These are phyloP conservation scores for Ceratocystis lukuohia DNA, from an alignment of 2,329 filamentous ascomycete species.

Conservation along the genomic window DNA sequence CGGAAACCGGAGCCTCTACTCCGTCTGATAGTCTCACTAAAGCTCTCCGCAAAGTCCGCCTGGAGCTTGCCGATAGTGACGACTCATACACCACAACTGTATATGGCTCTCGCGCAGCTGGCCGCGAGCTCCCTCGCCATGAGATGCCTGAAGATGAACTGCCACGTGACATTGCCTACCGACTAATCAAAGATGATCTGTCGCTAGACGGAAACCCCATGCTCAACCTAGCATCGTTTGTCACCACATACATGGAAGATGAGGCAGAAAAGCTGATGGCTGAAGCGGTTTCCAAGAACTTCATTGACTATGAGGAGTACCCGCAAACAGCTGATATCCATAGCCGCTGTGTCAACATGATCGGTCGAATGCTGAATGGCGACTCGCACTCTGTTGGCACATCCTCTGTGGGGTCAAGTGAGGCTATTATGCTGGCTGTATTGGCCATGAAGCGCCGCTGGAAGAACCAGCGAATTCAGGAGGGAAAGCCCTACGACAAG, in stretches of 20 bases:
- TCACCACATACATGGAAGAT: constrained; percentile 96
- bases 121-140: constrained; percentile 62
- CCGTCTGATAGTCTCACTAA: constrained; percentile 25
- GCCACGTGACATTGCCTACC: constrained; percentile 85
- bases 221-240: constrained; percentile 78
- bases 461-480: constrained; percentile 73
- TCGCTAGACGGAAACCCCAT: constrained; percentile 85
- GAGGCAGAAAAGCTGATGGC: constrained; percentile 94
- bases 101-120: constrained; percentile 77
- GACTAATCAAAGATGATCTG: constrained; percentile 91
- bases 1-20: constrained; percentile 7
- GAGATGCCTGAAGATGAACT: constrained; percentile 86
- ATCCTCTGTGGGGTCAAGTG: constrained; percentile 76
- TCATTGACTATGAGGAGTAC: constrained; percentile 81
- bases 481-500: constrained; percentile 63
- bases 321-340: constrained; percentile 73
- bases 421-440: constrained; percentile 71
- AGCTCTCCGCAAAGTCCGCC: constrained; percentile 31
- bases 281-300: constrained; percentile 87
- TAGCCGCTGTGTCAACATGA: constrained; percentile 85
- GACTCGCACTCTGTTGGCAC: constrained; percentile 61
- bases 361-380: constrained; percentile 76
- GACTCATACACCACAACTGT: constrained; percentile 62
- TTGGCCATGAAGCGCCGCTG: constrained; percentile 93
- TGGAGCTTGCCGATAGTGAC: constrained; percentile 37